Conservation (phyloP, 1,139 yeast species). For the Pichia sp. region DNA sequence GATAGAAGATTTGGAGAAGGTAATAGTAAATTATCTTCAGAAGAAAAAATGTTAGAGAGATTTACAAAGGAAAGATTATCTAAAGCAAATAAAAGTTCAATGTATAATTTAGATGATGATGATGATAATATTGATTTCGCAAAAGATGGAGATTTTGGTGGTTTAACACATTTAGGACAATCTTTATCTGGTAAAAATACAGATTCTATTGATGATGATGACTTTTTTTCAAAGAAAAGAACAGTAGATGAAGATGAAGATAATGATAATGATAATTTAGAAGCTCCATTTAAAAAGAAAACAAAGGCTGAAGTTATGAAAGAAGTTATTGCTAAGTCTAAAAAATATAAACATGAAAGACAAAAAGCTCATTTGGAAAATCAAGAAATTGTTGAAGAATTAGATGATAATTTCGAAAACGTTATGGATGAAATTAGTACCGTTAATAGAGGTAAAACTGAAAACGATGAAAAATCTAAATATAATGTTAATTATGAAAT, state of each 20-base stretch:
- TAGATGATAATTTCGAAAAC: conserved; percentile 75
- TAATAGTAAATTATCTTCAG: conserved; percentile 63
- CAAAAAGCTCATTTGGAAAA: conserved; percentile 71
- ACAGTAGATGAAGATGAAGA: conserved; percentile 30
- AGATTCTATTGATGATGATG: conserved; percentile 36
- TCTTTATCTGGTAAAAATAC: conserved; percentile 27
- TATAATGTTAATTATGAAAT: conserved; percentile 64
- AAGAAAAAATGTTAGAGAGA: conserved; percentile 93
- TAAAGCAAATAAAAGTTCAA: conserved; percentile 44
- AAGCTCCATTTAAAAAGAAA: conserved; percentile 53
- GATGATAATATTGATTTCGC: conserved; percentile 44
- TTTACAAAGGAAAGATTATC: conserved; percentile 81
- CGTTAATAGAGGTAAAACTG: conserved; percentile 23
- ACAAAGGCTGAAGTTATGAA: conserved; percentile 94
- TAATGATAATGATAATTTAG: conserved; percentile 46
- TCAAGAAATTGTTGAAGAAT: conserved; percentile 62
- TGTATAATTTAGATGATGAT: conserved; percentile 73
- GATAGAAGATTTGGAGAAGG: conserved; percentile 94
- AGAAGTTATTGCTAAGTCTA: conserved; percentile 93
- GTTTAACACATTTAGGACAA: conserved; percentile 78
- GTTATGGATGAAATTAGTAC: conserved; percentile 55
- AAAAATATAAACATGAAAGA: conserved; percentile 81
- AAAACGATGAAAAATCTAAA: conserved; percentile 31
- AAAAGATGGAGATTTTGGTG: conserved; percentile 34
- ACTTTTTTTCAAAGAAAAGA: conserved; percentile 27